A percentile compares a stretch with the other conserved stretches of the same genome.
phyloP scores from a whole-genome alignment of 2,329 filamentous ascomycete genomes.

The Penicillium brasilianum region DNA sequence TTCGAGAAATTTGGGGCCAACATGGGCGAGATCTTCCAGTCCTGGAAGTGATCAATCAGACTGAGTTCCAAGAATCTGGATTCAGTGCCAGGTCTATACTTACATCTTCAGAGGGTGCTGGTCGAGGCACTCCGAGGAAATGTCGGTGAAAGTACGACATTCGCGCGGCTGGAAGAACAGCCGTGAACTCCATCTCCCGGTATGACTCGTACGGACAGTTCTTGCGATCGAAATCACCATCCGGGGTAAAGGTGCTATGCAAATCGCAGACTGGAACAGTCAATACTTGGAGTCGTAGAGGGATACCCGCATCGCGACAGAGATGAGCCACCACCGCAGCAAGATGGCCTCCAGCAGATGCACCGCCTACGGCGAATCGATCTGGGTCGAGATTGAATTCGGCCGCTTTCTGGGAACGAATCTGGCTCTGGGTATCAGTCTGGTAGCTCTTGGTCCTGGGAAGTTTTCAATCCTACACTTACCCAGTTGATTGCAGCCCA shows the following conservation, averaged over 20 bases:
- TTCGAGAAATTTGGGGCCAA: conserved; percentile 41
- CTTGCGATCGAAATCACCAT: conserved; percentile 41
- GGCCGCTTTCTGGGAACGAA: conserved; percentile 38
- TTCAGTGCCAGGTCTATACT: conserved; percentile 16
- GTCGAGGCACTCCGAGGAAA: conserved; percentile 46
- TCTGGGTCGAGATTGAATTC: conserved; percentile 44
- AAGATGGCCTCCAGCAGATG: conserved; percentile 48
- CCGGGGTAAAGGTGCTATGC: conserved; percentile 42
- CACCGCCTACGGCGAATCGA: conserved; percentile 46
- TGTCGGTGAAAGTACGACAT: conserved; percentile 49
- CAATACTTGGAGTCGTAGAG: conserved; percentile 45
- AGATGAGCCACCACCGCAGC: conserved; percentile 46
- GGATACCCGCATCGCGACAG: conserved; percentile 44
- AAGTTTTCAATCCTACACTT: conserved; percentile 2
- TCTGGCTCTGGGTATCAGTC: conserved; percentile 25
- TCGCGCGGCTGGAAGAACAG: conserved; percentile 41
- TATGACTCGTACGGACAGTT: conserved; percentile 48
- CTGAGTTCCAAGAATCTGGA: not conserved
- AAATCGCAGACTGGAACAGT: conserved; percentile 46
- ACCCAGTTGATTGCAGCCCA: conserved; percentile 50
- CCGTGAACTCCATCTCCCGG: conserved; percentile 45
- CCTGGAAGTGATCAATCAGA: conserved; percentile 32
- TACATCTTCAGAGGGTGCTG: conserved; percentile 41
- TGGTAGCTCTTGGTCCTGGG: not conserved
- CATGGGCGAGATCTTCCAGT: conserved; percentile 52